Evolutionary conservation across 2,329 filamentous ascomycete genomes (phyloP), one percentile per base, ranked within the genome.

Genomic region (Pseudogymnoascus sp.): DNA sequence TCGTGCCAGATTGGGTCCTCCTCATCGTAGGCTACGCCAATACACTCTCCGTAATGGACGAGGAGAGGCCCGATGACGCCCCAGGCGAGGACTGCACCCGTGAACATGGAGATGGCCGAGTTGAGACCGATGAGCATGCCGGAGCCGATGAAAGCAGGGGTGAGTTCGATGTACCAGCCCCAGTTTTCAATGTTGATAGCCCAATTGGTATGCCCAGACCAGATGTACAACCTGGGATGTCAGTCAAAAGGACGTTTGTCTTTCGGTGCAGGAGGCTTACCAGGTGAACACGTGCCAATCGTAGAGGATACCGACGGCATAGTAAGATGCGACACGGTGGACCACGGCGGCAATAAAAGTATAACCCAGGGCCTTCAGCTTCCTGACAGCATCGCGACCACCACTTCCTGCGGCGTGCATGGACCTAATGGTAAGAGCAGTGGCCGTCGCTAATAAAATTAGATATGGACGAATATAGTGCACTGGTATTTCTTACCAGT

Each of bases 91-190:
- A 81, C 69, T 35, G 73, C 75, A 15, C 83, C 83, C 12, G 66
- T 74, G 63, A 81, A 81, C 77, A 83, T 83, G 8, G 82, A 85
- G 61, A 82, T 67, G 22, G 81, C 79, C 14, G 81, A 78, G 69
- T 84, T 80, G 50, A 80, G 69, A 64, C 78, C 78, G 57, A 80
- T 76, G 57, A 80, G 75, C 75, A 80, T 79, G 35, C 77, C 77
- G 37, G 72, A 72, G 5, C 82, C 82, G 63, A 85, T 82, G 71
- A 85, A 85, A 36, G 82, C 83, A 0, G 82, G 82, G 0, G 82
- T 85, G 66, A 77, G 79, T 65, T 84, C 82, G 50, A 84, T 74
- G 64, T 80, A 75, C 83, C 82, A 86, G 11, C 81, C 81, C 83
- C 83, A 86, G 71, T 79, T 83, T 71, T 85, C 82, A 15, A 81